Percentiles rank a stretch among this genome's conserved stretches.
These are phyloP conservation scores for Pleodorina starrii DNA, from an alignment of 139 green algal species.

Conservation along the genomic window DNA sequence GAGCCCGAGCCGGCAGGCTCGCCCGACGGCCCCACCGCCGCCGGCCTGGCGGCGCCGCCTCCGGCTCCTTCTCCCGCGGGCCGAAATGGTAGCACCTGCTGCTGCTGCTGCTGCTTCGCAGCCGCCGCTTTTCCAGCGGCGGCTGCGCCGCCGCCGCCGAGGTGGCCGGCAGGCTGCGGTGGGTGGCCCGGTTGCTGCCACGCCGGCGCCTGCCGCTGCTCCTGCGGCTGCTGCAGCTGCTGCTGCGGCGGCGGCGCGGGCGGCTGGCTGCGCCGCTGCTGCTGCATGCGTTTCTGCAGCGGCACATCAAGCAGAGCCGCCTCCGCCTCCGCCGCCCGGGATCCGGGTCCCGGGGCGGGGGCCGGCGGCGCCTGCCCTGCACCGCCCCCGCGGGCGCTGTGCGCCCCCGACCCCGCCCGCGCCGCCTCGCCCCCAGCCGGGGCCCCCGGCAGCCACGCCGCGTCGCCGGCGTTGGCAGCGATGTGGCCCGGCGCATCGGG, in stretches of 20 bases:
- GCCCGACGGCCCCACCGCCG: too few relatives aligned
- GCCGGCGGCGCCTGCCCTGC: background rate
- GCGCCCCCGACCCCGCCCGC: background rate
- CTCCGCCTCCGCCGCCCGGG: background rate
- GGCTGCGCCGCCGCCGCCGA: constrained; percentile 8
- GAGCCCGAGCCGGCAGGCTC: background rate
- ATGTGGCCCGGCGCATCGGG: too few relatives aligned
- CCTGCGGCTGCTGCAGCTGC: constrained; percentile 23
- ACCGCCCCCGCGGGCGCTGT: too few relatives aligned
- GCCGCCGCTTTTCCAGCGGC: background rate
- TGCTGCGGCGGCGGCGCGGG: background rate
- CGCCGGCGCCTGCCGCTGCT: background rate
- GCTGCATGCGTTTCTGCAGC: background rate
- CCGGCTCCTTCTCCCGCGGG: background rate
- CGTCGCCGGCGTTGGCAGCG: too few relatives aligned
- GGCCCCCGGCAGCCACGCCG: background rate
- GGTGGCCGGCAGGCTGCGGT: too few relatives aligned
- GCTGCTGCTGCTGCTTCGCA: constrained; percentile 6
- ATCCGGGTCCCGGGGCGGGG: background rate
- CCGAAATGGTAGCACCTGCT: too few relatives aligned
- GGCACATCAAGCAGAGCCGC: background rate
- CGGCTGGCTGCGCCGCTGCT: constrained; percentile 14
- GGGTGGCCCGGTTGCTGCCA: too few relatives aligned
- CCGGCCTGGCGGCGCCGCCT: background rate
- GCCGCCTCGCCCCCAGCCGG: background rate